Percentiles rank a stretch among this genome's conserved stretches.
Evolutionary conservation across 2,329 filamentous ascomycete species (phyloP).

Genomic region (Colletotrichum tropicale): DNA sequence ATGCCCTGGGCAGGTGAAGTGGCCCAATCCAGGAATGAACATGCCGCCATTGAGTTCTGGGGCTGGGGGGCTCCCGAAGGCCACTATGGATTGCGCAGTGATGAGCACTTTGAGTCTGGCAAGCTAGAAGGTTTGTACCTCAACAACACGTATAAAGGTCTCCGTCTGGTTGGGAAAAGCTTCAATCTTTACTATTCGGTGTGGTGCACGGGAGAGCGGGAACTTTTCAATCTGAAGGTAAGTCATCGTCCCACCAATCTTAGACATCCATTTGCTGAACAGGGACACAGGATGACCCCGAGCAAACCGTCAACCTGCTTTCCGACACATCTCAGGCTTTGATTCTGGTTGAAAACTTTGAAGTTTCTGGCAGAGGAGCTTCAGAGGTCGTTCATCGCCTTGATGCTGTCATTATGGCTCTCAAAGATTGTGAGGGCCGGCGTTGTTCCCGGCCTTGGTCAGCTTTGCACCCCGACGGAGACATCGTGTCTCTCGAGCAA

Average conservation of each 20-base stretch:
- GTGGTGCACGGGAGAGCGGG: conserved; percentile 54
- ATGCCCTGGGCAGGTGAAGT: conserved; percentile 36
- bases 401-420: neutral
- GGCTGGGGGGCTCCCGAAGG: conserved; percentile 29
- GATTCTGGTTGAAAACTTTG: neutral
- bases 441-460: neutral
- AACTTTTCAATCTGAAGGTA: conserved; percentile 55
- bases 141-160: conserved; percentile 59
- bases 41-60: conserved; percentile 55
- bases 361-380: neutral
- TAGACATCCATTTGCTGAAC: neutral
- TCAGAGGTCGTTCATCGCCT: neutral
- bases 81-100: neutral
- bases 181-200: conserved; percentile 62
- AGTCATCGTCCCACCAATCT: neutral
- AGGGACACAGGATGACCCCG: neutral
- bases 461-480: neutral
- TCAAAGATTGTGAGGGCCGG: neutral
- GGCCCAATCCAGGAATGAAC: conserved; percentile 37
- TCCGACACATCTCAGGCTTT: neutral
- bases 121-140: conserved; percentile 19
- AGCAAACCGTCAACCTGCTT: neutral
- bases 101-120: conserved; percentile 44
- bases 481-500: neutral
- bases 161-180: conserved; percentile 46